Conservation (phyloP, 352 stramenopile species). For the Phytophthora pistaciae region DNA sequence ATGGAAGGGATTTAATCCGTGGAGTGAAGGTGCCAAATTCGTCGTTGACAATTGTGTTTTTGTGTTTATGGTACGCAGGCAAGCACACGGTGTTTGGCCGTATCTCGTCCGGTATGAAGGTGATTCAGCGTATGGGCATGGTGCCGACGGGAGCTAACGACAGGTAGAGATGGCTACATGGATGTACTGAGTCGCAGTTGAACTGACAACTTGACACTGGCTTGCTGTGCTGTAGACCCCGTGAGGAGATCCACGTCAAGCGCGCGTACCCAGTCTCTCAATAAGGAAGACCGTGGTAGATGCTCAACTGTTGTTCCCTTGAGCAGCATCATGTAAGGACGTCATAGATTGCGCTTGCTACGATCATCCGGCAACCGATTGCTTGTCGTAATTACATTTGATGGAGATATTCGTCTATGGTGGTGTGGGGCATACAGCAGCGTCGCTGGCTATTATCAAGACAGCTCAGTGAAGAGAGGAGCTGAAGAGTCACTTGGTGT, state of each 20-base stretch:
- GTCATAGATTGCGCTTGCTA: slow-evolving; percentile 22
- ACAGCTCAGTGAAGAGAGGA: not conserved
- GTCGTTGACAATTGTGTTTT: slow-evolving; percentile 1
- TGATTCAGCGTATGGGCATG: slow-evolving; percentile 92
- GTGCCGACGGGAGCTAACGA: slow-evolving; percentile 91
- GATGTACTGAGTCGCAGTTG: too few relatives aligned
- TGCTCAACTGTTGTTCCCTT: not conserved
- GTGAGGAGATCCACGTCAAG: slow-evolving; percentile 83
- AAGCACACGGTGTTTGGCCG: slow-evolving; percentile 96
- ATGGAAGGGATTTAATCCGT: slow-evolving; percentile 1
- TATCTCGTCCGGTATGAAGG: slow-evolving; percentile 93
- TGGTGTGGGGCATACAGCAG: not conserved
- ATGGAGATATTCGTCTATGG: not conserved
- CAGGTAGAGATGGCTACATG: too few relatives aligned
- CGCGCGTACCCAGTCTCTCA: slow-evolving; percentile 71
- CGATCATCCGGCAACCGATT: slow-evolving; percentile 4
- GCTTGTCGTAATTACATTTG: not conserved
- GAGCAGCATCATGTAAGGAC: slow-evolving; percentile 10
- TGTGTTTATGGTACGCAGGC: slow-evolving; percentile 41
- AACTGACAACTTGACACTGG: not conserved
- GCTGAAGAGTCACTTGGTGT: slow-evolving; percentile 29
- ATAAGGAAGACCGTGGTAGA: slow-evolving; percentile 34
- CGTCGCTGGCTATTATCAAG: not conserved
- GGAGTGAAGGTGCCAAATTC: not conserved
- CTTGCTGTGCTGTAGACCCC: slow-evolving; percentile 57